Percentiles rank a stretch among this genome's conserved stretches.
Conservation (phyloP, 73 alveolate species). For the Strombidium stylifer region DNA sequence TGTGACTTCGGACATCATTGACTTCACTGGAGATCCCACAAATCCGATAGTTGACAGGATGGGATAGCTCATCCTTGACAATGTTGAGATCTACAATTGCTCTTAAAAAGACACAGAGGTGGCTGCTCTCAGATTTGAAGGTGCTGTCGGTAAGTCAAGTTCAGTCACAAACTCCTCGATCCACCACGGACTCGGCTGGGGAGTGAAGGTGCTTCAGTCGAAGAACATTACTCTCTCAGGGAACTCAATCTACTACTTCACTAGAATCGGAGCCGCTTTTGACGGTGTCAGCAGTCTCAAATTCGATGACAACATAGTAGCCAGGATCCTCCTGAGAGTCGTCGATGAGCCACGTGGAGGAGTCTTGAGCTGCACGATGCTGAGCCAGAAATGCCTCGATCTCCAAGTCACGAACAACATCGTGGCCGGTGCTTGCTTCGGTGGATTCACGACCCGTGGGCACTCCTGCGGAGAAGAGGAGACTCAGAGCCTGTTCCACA, state of each 20-base stretch:
- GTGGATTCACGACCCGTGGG: background rate
- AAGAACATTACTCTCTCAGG: background rate
- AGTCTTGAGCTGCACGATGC: background rate
- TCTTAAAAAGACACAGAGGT: conserved; percentile 18
- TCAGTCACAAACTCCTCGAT: conserved; percentile 8
- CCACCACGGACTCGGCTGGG: conserved; percentile 13
- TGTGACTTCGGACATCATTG: conserved; percentile 35
- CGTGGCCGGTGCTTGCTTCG: conserved; percentile 31
- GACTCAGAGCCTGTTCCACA: background rate
- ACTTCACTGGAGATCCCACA: conserved; percentile 1
- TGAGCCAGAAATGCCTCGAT: background rate
- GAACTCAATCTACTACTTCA: conserved; percentile 1
- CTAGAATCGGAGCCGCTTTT: conserved; percentile 6
- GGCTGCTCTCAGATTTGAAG: conserved; percentile 32
- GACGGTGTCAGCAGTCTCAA: background rate
- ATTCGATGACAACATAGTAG: conserved; percentile 18
- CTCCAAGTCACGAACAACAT: conserved; percentile 2
- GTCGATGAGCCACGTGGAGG: conserved; percentile 7
- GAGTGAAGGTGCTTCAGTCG: background rate
- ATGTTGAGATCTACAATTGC: conserved; percentile 32
- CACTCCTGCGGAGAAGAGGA: background rate
- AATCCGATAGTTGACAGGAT: conserved; percentile 3
- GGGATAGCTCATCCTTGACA: conserved; percentile 3
- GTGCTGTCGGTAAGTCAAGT: background rate
- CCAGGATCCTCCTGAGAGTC: background rate